These are phyloP conservation scores for Parascedosporium putredinis DNA, from an alignment of 2,329 filamentous ascomycete species.

Conservation along the genomic window DNA sequence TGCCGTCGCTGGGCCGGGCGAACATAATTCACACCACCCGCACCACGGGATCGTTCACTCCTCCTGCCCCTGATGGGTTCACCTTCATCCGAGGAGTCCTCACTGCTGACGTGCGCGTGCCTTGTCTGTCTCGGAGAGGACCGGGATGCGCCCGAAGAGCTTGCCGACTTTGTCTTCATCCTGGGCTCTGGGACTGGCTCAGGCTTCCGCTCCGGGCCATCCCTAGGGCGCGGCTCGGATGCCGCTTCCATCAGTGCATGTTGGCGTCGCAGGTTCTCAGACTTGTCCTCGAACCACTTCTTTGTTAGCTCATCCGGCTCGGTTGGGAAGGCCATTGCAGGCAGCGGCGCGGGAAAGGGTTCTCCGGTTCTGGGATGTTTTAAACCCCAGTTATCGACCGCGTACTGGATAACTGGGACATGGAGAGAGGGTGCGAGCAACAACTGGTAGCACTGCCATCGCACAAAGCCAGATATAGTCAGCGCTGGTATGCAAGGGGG, in stretches of 20 bases:
- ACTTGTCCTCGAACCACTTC: constrained; percentile 62
- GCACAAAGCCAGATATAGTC: constrained; percentile 73
- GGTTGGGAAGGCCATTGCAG: constrained; percentile 55
- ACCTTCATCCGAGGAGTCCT: constrained; percentile 1
- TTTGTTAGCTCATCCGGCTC: constrained; percentile 71
- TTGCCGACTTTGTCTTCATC: not conserved
- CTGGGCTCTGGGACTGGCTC: not conserved
- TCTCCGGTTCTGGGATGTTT: constrained; percentile 64
- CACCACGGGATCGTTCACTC: not conserved
- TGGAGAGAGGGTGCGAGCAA: constrained; percentile 82
- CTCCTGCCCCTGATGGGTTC: constrained; percentile 3
- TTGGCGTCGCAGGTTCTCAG: not conserved
- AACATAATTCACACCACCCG: constrained; percentile 2
- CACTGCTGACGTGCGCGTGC: not conserved
- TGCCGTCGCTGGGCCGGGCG: not conserved
- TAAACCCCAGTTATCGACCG: constrained; percentile 67
- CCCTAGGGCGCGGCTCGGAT: not conserved
- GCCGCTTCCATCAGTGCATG: not conserved
- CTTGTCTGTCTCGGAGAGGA: not conserved
- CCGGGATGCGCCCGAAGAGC: not conserved
- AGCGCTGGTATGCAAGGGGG: constrained; percentile 73
- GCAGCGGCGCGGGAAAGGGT: constrained; percentile 51
- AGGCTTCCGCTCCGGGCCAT: not conserved
- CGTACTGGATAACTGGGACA: constrained; percentile 70
- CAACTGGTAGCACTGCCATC: constrained; percentile 89